Evolutionary conservation across 2,329 filamentous ascomycete genomes (phyloP).

Genomic region (Paraphaeosphaeria minitans): DNA sequence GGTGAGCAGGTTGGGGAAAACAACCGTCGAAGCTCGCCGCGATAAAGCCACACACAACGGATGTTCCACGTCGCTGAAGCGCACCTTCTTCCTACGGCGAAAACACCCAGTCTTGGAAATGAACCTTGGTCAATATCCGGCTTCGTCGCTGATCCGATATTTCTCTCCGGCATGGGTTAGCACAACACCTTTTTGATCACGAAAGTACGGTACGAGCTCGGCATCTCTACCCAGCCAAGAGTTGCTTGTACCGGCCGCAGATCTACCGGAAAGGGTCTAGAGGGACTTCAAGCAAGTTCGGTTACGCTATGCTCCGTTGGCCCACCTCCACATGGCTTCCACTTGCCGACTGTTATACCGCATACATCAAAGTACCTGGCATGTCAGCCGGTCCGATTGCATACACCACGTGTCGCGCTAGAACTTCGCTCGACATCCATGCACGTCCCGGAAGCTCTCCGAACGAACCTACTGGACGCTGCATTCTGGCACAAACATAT

Average conservation of each 20-base stretch:
- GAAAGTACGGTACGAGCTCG: background rate
- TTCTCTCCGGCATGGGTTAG: background rate
- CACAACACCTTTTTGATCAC: background rate
- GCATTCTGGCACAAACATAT: background rate
- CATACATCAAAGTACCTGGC: too few relatives aligned
- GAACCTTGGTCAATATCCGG: background rate
- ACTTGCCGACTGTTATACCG: background rate
- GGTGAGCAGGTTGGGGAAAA: conserved; percentile 6
- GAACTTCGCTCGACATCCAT: background rate
- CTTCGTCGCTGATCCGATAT: background rate
- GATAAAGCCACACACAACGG: background rate
- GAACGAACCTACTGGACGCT: background rate
- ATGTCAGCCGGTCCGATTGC: background rate
- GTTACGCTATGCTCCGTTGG: background rate
- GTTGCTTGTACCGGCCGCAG: background rate
- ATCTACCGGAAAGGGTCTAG: background rate
- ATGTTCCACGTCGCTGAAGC: background rate
- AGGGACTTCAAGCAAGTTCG: background rate
- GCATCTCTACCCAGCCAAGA: background rate
- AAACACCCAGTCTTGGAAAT: background rate
- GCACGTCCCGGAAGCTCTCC: background rate
- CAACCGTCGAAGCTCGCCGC: background rate
- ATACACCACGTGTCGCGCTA: background rate
- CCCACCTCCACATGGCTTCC: background rate
- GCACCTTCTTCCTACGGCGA: background rate